phyloP scores from a whole-genome alignment of 2,329 filamentous ascomycete species.

The Neopestalotiopsis sp. region DNA sequence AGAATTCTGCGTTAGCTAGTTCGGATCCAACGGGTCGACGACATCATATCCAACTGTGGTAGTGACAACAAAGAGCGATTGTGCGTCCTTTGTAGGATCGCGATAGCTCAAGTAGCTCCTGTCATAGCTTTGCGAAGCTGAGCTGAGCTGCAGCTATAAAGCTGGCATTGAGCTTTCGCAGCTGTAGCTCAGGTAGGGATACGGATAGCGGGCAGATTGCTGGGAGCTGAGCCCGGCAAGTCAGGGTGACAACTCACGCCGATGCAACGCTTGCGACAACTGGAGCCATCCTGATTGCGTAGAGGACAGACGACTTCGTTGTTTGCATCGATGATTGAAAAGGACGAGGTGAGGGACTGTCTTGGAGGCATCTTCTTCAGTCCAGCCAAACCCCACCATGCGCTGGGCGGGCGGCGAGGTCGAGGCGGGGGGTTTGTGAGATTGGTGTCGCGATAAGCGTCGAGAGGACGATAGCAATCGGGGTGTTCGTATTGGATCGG shows the following conservation, averaged over 20 bases:
- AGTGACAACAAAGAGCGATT: neutral
- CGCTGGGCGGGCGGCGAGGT: constrained; percentile 13
- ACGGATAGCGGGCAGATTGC: neutral
- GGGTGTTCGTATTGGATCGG: constrained; percentile 21
- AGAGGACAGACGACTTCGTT: constrained; percentile 97
- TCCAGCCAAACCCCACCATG: constrained; percentile 23
- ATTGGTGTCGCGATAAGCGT: constrained; percentile 17
- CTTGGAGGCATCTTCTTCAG: constrained; percentile 77
- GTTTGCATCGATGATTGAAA: constrained; percentile 88
- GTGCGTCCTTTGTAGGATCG: neutral
- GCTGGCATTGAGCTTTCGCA: neutral
- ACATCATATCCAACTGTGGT: neutral
- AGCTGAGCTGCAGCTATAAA: neutral
- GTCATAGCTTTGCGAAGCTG: neutral
- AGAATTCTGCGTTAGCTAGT: constrained; percentile 29
- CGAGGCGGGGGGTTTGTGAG: constrained; percentile 15
- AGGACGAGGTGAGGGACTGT: constrained; percentile 85
- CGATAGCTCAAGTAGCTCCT: neutral
- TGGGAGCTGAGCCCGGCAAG: neutral
- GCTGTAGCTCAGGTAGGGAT: constrained; percentile 3
- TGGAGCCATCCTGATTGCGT: constrained; percentile 93
- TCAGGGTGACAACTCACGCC: constrained; percentile 73
- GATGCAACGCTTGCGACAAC: constrained; percentile 95
- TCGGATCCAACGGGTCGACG: neutral
- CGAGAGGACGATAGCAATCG: constrained; percentile 14